Evolutionary conservation across 768 basidiomycete genomes (phyloP).

Genomic region (Lepiota brunneoincarnata): DNA sequence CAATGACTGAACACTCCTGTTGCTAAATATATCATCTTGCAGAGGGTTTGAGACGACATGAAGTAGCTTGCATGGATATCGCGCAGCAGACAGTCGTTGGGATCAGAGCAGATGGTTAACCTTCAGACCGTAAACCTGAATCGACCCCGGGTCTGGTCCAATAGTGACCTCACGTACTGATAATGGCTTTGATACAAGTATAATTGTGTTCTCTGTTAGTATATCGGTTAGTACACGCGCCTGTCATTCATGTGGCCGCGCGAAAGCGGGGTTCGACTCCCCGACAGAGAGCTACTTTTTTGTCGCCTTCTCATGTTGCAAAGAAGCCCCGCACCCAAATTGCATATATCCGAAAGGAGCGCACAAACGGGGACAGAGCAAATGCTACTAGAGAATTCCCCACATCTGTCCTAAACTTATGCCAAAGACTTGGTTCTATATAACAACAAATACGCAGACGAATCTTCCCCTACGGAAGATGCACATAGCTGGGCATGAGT

Average conservation of each 20-base stretch:
- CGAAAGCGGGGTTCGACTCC: constrained; percentile 20
- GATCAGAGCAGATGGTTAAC: too few species aligned
- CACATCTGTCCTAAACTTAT: neutral
- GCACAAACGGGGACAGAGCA: too few species aligned
- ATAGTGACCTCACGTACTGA: too few species aligned
- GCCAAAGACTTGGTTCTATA: constrained; percentile 14
- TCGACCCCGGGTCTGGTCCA: too few species aligned
- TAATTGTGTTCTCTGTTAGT: constrained; percentile 8
- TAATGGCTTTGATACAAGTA: neutral
- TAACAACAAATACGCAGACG: constrained; percentile 16
- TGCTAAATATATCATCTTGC: constrained; percentile 6
- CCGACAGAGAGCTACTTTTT: constrained; percentile 14
- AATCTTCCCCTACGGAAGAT: constrained; percentile 54
- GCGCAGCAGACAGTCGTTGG: too few species aligned
- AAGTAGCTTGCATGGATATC: too few species aligned
- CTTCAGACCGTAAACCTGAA: too few species aligned
- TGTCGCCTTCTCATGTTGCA: neutral
- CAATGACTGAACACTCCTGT: neutral
- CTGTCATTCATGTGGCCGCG: constrained; percentile 13
- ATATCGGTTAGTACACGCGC: constrained; percentile 16
- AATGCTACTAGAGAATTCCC: too few species aligned
- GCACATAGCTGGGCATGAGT: constrained; percentile 77
- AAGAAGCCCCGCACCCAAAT: too few species aligned
- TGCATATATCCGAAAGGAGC: too few species aligned
- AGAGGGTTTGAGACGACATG: too few species aligned